Base-by-base conservation (phyloP, 495 filamentous ascomycete genomes). In the Neurospora sp. region DNA sequence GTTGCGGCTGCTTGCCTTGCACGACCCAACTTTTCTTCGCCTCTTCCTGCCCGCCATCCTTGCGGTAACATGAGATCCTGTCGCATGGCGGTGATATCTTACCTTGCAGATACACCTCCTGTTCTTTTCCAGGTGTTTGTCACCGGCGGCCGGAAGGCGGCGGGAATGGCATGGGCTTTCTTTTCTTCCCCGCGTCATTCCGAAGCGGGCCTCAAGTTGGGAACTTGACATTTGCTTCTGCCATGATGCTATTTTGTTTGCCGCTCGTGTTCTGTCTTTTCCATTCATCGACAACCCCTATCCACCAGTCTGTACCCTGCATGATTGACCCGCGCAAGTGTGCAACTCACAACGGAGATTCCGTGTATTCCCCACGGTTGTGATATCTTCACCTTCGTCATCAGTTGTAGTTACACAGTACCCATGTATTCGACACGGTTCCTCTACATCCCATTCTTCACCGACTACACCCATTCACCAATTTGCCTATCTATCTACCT, bases 11-110 rank as follows among this genome's bases (percentile, higher is more conserved):
- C 48, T 72, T 71, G 48, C 40, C n/a, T 20, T 44, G 70, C 38
- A 74, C 71, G 45, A 73, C 70, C 72, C 72, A 69, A 74, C 12
- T 65, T 65, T 22, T n/a, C 44, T 48, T 35, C 6, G 27, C 53
- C 53, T 65, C 53, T 65, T 65, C 53, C 53, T 65, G 12, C 53
- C 53, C 53, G 53, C 53, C 53, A 35, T 65, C 27, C 53, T 35
- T 65, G 53, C 27, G 14, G 53, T 65, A 65, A 65, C 53, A 65
- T 65, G 53, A 65, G 53, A 65, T 65, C 27, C 53, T 65, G 53
- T 65, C 27, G 53, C 53, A 65, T 65, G 53, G 53, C 53, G 53
- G 27, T 65, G 53, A 65, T 65, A 65, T 27, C 10, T 37, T 17
- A 27, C 53, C 53, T 65, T 65, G 27, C 53, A 65, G 53, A 65